These are phyloP conservation scores for Rhodotorula graminis DNA, from an alignment of 768 basidiomycete genomes.

Conservation along the genomic window DNA sequence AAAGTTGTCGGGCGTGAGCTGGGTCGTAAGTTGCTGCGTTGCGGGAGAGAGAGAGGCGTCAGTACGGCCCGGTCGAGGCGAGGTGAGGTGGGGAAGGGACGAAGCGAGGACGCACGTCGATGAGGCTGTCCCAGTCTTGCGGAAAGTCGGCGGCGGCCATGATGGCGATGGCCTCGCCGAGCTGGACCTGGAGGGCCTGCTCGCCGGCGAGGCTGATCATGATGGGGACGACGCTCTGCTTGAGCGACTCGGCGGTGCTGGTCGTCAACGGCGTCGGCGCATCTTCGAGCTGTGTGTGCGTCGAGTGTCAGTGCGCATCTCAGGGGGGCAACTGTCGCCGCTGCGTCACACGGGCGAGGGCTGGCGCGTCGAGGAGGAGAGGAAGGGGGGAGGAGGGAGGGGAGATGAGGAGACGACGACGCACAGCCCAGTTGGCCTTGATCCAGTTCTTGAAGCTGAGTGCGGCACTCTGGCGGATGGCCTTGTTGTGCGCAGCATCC, in stretches of 20 bases:
- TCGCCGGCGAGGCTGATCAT: slow-evolving; percentile 77
- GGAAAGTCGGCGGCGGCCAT: slow-evolving; percentile 93
- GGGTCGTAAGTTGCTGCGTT: slow-evolving; percentile 75
- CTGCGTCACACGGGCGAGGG: neutral
- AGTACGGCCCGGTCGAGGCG: neutral
- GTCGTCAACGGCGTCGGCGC: slow-evolving; percentile 27
- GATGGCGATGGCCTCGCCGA: slow-evolving; percentile 86
- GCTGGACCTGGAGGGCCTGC: slow-evolving; percentile 58
- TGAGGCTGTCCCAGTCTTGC: slow-evolving; percentile 74
- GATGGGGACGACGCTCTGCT: slow-evolving; percentile 74
- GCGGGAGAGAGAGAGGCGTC: neutral
- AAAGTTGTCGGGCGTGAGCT: slow-evolving; percentile 74
- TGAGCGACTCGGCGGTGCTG: slow-evolving; percentile 53
- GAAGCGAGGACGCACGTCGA: slow-evolving; percentile 63
- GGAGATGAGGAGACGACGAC: neutral
- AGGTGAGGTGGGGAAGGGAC: neutral
- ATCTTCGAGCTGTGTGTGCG: slow-evolving; percentile 33
- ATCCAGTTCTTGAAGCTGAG: slow-evolving; percentile 90
- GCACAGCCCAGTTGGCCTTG: slow-evolving; percentile 79
- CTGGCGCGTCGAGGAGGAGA: neutral
- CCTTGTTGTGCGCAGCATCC: slow-evolving; percentile 59
- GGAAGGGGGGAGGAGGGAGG: no score
- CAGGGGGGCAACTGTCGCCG: no score
- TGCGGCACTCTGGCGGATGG: slow-evolving; percentile 74
- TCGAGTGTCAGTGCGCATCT: neutral